phyloP scores from a whole-genome alignment of 768 basidiomycete genomes.

The Boletus subparvulus region DNA sequence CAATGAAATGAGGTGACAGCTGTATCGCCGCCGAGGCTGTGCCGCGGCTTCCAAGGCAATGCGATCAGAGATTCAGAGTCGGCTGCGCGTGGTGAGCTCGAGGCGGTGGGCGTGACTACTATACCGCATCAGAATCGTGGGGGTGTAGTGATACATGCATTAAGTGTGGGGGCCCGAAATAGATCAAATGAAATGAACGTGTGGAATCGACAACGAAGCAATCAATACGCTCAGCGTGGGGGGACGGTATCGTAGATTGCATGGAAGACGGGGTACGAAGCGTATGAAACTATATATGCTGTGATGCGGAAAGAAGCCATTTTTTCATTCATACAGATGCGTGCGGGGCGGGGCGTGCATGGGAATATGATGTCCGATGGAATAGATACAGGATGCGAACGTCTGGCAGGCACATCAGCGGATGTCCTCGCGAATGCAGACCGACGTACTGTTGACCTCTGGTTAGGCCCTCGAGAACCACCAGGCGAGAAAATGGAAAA shows the following conservation, averaged over 20 bases:
- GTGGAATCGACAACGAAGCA: background rate
- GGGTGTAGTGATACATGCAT: conserved; percentile 11
- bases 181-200: conserved; percentile 19
- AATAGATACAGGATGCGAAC: conserved; percentile 26
- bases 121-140: background rate
- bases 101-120: conserved; percentile 5
- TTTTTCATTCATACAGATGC: conserved; percentile 21
- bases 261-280: background rate
- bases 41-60: too few species aligned
- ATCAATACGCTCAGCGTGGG: conserved; percentile 1
- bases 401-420: conserved; percentile 5
- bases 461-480: conserved; percentile 27
- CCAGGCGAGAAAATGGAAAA: conserved; percentile 20
- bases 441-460: conserved; percentile 20
- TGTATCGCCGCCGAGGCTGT: background rate
- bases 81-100: background rate
- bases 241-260: conserved; percentile 17
- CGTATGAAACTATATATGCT: conserved; percentile 1
- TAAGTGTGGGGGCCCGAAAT: conserved; percentile 14
- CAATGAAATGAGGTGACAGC: background rate
- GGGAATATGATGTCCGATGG: conserved; percentile 15
- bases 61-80: too few species aligned
- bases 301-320: background rate
- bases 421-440: background rate
- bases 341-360: conserved; percentile 22